Percentiles rank a stretch among this genome's conserved stretches.
Evolutionary conservation across 2,329 filamentous ascomycete species (phyloP).

Genomic region (Aspergillus neotritici): DNA sequence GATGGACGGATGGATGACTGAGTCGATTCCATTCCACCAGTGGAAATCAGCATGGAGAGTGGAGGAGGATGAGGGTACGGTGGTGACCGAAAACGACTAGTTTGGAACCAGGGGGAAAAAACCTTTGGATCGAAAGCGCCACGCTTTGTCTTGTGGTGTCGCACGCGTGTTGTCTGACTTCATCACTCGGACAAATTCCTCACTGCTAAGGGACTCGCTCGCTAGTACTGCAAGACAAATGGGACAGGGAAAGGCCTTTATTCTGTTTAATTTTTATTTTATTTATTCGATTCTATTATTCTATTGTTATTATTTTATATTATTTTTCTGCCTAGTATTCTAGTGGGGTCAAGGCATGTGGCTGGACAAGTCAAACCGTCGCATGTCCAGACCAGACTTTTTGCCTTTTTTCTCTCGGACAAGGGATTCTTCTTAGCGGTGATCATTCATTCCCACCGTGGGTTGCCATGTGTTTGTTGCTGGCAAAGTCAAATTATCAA

Average conservation of each 20-base stretch:
- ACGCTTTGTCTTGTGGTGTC: not conserved
- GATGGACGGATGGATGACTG: no score
- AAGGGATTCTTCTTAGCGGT: slow-evolving; percentile 14
- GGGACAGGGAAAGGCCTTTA: not conserved
- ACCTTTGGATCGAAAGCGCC: no score
- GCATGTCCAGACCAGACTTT: slow-evolving; percentile 13
- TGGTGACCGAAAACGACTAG: no score
- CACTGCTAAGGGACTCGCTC: not conserved
- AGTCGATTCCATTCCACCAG: no score
- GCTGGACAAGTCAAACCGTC: slow-evolving; percentile 13
- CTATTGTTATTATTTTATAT: slow-evolving; percentile 1
- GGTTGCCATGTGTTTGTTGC: slow-evolving; percentile 20
- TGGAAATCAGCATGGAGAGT: no score
- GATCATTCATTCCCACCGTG: slow-evolving; percentile 19
- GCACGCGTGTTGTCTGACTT: slow-evolving; percentile 9
- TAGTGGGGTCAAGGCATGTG: slow-evolving; percentile 1
- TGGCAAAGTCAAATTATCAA: slow-evolving; percentile 16
- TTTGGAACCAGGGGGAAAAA: no score
- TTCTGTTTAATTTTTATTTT: not conserved
- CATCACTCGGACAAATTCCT: slow-evolving; percentile 2
- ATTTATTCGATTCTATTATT: not conserved
- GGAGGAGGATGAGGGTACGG: no score
- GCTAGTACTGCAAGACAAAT: slow-evolving; percentile 4
- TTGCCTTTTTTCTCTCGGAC: slow-evolving; percentile 1
- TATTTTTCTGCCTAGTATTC: slow-evolving; percentile 3